Base-by-base conservation (phyloP, 495 filamentous ascomycete species). In the Letharia lupina region DNA sequence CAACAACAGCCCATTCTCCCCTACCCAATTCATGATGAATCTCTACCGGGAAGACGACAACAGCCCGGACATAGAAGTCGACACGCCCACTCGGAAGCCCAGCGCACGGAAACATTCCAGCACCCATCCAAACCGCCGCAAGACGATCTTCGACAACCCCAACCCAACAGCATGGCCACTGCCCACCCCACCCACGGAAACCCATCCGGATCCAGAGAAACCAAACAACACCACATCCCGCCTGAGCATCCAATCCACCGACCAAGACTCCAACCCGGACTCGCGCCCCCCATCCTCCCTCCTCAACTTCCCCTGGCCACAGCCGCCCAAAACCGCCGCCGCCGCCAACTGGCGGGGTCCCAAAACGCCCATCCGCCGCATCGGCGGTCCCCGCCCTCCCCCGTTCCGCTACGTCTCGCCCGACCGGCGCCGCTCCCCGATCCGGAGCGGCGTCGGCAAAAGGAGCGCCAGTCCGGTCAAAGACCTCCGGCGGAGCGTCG, bases 61-160 rank as follows among this genome's bases (percentile, higher is more conserved):
- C 45, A 44, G n/a, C 64, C 13, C 67, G 2, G 48, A 54, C 48
- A 47, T 42, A 18, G 54, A 47, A 61, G 20, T 48, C 59, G 48
- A 63, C 47, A 70, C 65, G 8, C 65, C 67, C 4, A 69, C 66
- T 1, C 65, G 57, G 8, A 69, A 63, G n/a, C 67, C 64, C 45
- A 61, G 45, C 45, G 37, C n/a, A n/a, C 61, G 42, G 0, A 44
- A 35, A 42, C 23, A n/a, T 39, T 57, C 54, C 16, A 8, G 28
- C 33, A 35, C 7, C 2, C 68, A 62, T 35, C 31, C 45, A 54
- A 63, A 68, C 56, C 65, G 62, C 41, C 66, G 56, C n/a, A 65
- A 59, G 39, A 65, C 37, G n/a, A 44, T 60, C 18, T 62, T 58
- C 65, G n/a, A 58, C 23, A 37, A 40, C n/a, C 35, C 65, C 1